These are phyloP conservation scores for Clonostachys rosea DNA, from an alignment of 2,329 filamentous ascomycete species.

Conservation along the genomic window DNA sequence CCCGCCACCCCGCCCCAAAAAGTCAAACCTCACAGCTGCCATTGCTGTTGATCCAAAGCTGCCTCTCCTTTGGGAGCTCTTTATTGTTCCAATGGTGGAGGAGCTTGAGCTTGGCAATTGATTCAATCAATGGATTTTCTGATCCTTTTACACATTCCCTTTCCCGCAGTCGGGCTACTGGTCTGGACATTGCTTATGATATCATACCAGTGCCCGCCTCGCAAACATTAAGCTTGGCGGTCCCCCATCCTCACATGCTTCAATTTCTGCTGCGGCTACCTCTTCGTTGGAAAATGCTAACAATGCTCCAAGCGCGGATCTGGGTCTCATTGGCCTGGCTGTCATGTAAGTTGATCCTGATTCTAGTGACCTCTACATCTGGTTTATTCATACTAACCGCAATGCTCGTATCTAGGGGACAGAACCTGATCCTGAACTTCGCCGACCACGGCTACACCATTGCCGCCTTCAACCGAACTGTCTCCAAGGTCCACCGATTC, in stretches of 20 bases:
- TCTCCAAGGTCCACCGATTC: slow-evolving; percentile 96
- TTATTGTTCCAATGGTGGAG: too few species aligned
- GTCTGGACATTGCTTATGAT: slow-evolving; percentile 27
- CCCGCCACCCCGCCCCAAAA: slow-evolving; percentile 32
- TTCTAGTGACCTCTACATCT: not conserved
- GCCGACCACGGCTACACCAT: slow-evolving; percentile 94
- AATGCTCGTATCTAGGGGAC: slow-evolving; percentile 42
- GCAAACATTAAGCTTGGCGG: slow-evolving; percentile 67
- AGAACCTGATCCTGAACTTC: slow-evolving; percentile 88
- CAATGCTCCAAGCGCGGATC: slow-evolving; percentile 67
- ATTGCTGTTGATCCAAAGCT: too few species aligned
- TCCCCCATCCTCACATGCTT: slow-evolving; percentile 32
- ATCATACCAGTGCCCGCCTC: slow-evolving; percentile 61
- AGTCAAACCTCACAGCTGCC: not conserved
- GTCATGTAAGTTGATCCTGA: slow-evolving; percentile 61
- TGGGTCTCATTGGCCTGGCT: slow-evolving; percentile 88
- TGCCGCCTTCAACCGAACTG: slow-evolving; percentile 97
- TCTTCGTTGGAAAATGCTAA: slow-evolving; percentile 47
- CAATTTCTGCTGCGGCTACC: slow-evolving; percentile 16
- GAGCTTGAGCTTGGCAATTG: too few species aligned
- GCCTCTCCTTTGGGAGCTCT: too few species aligned
- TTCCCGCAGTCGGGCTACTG: slow-evolving; percentile 5
- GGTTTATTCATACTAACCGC: slow-evolving; percentile 6
- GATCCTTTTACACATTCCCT: too few species aligned
- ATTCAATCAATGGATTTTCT: not conserved